Evolutionary conservation across 345 rosid genomes (phyloP).

Genomic region (Pistacia atlantica): DNA sequence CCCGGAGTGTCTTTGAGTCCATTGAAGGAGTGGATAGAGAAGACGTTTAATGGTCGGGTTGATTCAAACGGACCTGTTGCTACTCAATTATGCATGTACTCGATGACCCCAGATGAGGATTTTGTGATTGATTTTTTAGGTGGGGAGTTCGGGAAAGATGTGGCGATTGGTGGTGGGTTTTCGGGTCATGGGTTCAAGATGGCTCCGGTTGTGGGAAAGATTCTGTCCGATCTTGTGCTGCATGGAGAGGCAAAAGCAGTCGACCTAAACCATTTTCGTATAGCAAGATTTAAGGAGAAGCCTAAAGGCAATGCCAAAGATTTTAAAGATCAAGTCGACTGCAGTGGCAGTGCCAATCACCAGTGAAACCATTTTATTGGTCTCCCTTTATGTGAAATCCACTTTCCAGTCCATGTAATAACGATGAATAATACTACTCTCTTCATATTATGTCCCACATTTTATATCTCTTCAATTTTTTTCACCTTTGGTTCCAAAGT

Average conservation of each 20-base stretch:
- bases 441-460: too few relatives aligned
- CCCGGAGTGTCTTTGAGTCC: constrained; percentile 35
- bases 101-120: constrained; percentile 88
- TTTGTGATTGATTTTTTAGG: constrained; percentile 78
- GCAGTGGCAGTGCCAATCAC: neutral
- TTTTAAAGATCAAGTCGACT: constrained; percentile 50
- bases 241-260: constrained; percentile 53
- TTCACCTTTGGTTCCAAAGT: neutral
- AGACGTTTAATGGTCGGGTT: constrained; percentile 60
- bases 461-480: too few relatives aligned
- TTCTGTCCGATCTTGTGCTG: constrained; percentile 64
- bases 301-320: constrained; percentile 66
- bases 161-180: constrained; percentile 74
- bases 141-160: constrained; percentile 76
- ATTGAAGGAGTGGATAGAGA: constrained; percentile 66
- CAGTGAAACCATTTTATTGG: neutral
- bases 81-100: constrained; percentile 75
- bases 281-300: constrained; percentile 56
- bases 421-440: neutral
- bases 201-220: constrained; percentile 74
- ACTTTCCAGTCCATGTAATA: neutral
- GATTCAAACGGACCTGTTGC: constrained; percentile 54
- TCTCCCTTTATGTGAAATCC: neutral
- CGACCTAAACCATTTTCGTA: constrained; percentile 55
- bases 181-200: constrained; percentile 97